Conservation (phyloP, 169 alveolate species). For the Plasmodium gallinaceum region DNA sequence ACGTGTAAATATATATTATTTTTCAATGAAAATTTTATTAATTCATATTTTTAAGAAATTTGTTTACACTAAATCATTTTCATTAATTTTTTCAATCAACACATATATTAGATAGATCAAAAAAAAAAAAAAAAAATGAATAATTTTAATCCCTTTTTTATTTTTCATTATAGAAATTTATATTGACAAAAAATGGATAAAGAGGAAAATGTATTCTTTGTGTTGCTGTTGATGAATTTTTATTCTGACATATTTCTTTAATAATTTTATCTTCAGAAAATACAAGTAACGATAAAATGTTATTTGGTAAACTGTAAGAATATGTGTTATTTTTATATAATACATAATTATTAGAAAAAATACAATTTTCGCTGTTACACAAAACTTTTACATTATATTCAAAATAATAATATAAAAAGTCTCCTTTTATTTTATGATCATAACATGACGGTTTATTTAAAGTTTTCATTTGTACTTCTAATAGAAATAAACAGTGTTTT, state of each 20-base stretch:
- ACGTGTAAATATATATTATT: too few species aligned
- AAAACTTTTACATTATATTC: conserved; percentile 48
- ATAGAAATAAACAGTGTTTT: conserved; percentile 39
- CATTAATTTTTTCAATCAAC: not conserved
- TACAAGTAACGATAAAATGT: conserved; percentile 46
- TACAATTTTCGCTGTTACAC: conserved; percentile 64
- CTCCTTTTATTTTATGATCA: conserved; percentile 14
- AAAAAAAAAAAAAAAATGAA: not conserved
- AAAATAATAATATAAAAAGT: conserved; percentile 38
- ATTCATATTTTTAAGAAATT: too few species aligned
- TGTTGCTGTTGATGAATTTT: conserved; percentile 26
- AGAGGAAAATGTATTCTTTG: conserved; percentile 57
- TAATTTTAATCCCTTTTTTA: not conserved
- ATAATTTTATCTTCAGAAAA: conserved; percentile 58
- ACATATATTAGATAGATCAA: not conserved
- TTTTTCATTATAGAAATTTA: conserved; percentile 39
- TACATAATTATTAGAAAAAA: conserved; percentile 49
- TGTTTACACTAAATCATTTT: not conserved
- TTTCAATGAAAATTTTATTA: too few species aligned
- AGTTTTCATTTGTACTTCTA: conserved; percentile 51
- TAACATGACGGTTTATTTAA: conserved; percentile 56
- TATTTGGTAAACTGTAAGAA: conserved; percentile 42
- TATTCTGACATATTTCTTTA: conserved; percentile 14
- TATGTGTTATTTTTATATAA: conserved; percentile 53
- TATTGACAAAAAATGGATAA: conserved; percentile 63